Evolutionary conservation across 768 basidiomycete genomes (phyloP), one percentile per base, ranked within the genome.

Genomic region (Boletus tylopilopsis): DNA sequence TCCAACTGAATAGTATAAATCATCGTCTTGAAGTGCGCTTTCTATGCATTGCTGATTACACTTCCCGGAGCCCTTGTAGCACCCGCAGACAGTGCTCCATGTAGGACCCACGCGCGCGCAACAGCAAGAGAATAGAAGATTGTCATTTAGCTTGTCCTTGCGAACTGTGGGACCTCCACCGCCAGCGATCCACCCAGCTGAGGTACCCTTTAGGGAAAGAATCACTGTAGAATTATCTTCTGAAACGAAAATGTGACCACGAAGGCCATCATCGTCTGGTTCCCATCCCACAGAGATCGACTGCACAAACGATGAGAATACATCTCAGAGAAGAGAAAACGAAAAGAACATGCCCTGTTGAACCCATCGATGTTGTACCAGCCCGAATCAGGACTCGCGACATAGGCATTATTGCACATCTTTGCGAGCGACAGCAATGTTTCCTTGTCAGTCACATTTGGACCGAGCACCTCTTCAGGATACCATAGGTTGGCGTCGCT

Each of bases 121-220:
- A 67, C 95, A 98, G 68, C 95, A 98, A 5, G 91, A 87, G 72
- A 95, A 95, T 29, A 98, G 71, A n/a, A 94, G 71, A 62, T 95
- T 98, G 60, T 97, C 94, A 69, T 98, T 98, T 50, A 85, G 68
- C 70, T 94, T 95, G 73, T 98, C 95, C 68, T 88, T 96, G 61
- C 76, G 78, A 34, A 81, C 77, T 9, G 94, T 96, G 12, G 89
- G 85, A 5, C 93, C 92, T 3, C 88, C 85, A 16, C 81, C 82
- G 8, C 90, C 76, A 60, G 84, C 77, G 9, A 85, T 74, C 69
- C 71, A 71, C 10, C 76, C 75, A 2, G 87, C 83, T 2, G 90
- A 90, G 0, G 95, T 98, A n/a, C 95, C 95, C 63, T 98, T 97
- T 69, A 97, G 76, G 21, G 91, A 80, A 46, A 97, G 74, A 24